phyloP scores from a whole-genome alignment of 805 yeast species.

The Grigorovia yakushimaensis region DNA sequence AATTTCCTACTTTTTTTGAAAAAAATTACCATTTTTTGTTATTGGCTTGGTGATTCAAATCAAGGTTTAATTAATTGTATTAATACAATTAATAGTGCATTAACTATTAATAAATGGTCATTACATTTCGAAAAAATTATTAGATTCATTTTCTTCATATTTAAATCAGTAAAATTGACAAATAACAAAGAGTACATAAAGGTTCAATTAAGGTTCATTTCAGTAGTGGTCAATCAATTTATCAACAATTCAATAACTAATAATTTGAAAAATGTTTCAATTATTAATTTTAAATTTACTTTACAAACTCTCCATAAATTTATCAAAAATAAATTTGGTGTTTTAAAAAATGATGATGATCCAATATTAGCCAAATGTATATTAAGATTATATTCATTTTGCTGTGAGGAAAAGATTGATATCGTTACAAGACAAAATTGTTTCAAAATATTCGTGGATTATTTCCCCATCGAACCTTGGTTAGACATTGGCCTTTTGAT shows the following conservation, averaged over 20 bases:
- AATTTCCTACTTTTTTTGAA: constrained; percentile 7
- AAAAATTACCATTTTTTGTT: constrained; percentile 14
- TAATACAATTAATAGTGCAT: constrained; percentile 11
- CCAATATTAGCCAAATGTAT: constrained; percentile 9
- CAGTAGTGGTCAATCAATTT: constrained; percentile 12
- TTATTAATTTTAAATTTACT: constrained; percentile 14
- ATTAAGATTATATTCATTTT: constrained; percentile 16
- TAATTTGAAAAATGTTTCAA: constrained; percentile 5
- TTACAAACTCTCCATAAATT: constrained; percentile 10
- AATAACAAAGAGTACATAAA: constrained; percentile 3
- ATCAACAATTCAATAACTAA: constrained; percentile 3
- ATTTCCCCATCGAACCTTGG: constrained; percentile 16
- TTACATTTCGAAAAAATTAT: constrained; percentile 18
- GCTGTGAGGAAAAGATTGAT: not conserved
- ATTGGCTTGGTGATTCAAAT: constrained; percentile 15
- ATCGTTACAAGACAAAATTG: constrained; percentile 1
- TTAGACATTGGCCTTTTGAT: constrained; percentile 2
- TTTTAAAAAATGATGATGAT: constrained; percentile 6
- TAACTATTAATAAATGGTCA: constrained; percentile 17
- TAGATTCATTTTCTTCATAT: constrained; percentile 18
- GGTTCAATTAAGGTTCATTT: constrained; percentile 12
- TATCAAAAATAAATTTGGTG: constrained; percentile 6
- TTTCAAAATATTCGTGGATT: constrained; percentile 9
- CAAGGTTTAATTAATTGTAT: constrained; percentile 10
- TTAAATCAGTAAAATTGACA: constrained; percentile 10